A percentile compares a stretch with the other conserved stretches of the same genome.
phyloP scores from a whole-genome alignment of 2,329 filamentous ascomycete genomes.

The Xylariaceae sp. region DNA sequence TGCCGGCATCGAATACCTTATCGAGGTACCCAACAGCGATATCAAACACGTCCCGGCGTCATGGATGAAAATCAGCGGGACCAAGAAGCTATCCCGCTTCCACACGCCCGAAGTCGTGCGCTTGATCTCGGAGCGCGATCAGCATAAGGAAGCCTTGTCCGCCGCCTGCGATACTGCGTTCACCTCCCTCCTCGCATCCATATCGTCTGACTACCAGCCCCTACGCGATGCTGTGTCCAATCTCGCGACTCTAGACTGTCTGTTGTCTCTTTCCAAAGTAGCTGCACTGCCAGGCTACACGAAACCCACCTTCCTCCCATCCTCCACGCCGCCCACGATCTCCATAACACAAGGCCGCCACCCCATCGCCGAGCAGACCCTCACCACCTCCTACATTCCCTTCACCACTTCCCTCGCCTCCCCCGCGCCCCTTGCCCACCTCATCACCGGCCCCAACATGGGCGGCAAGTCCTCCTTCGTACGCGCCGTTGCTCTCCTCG shows the following conservation, averaged over 20 bases:
- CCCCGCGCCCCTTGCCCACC: conserved; percentile 64
- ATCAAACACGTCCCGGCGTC: conserved; percentile 87
- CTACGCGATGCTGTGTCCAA: conserved; percentile 85
- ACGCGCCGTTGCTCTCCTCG: conserved; percentile 82
- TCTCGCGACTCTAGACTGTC: conserved; percentile 82
- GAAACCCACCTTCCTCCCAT: conserved; percentile 64
- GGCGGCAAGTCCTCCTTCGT: conserved; percentile 98
- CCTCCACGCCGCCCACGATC: conserved; percentile 63
- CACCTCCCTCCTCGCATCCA: conserved; percentile 62
- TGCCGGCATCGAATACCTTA: conserved; percentile 87
- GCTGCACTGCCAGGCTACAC: conserved; percentile 83
- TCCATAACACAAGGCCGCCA: conserved; percentile 74
- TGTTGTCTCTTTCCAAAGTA: conserved; percentile 80
- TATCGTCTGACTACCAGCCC: conserved; percentile 80
- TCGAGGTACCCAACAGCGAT: conserved; percentile 80
- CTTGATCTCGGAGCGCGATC: conserved; percentile 81
- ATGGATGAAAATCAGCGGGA: conserved; percentile 92
- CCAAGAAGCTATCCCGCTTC: conserved; percentile 87
- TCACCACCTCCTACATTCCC: conserved; percentile 84
- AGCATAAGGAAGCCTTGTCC: conserved; percentile 88
- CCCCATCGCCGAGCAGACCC: conserved; percentile 90
- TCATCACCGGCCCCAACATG: conserved; percentile 98
- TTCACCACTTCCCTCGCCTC: conserved; percentile 75
- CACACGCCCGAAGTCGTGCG: conserved; percentile 88
- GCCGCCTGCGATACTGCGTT: conserved; percentile 89